Evolutionary conservation across 2,329 filamentous ascomycete genomes (phyloP).

Genomic region (Botrytis tulipae): DNA sequence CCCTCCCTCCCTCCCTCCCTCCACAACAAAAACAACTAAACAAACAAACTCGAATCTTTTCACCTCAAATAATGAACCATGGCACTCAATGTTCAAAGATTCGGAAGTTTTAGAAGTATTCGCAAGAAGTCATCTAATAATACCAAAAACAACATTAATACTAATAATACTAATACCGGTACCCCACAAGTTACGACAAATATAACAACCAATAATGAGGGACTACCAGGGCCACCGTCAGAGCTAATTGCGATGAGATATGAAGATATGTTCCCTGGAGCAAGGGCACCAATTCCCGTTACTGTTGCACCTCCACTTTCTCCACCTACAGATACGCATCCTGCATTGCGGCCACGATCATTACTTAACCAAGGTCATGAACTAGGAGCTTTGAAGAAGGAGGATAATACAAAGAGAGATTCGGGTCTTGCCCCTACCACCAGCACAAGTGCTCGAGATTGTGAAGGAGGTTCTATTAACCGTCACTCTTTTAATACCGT

Average conservation of each 20-base stretch:
- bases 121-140: not conserved
- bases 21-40: not conserved
- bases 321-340: constrained; percentile 35
- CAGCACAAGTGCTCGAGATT: constrained; percentile 41
- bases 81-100: constrained; percentile 2
- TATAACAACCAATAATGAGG: constrained; percentile 25
- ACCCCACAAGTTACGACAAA: constrained; percentile 16
- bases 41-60: not conserved
- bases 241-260: constrained; percentile 55
- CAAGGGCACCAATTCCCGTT: constrained; percentile 54
- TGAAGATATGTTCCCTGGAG: constrained; percentile 55
- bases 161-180: not conserved
- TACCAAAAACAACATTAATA: not conserved
- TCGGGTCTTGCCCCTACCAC: constrained; percentile 52
- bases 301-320: constrained; percentile 35
- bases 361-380: constrained; percentile 11
- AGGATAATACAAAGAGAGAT: constrained; percentile 49
- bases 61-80: constrained; percentile 11
- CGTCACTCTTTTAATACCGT: constrained; percentile 39
- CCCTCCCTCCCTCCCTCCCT: not conserved
- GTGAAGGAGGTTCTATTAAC: constrained; percentile 36
- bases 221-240: constrained; percentile 34
- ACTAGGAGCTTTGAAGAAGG: constrained; percentile 42
- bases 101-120: constrained; percentile 15
- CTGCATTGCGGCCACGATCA: constrained; percentile 31